Base-by-base conservation (phyloP, 768 basidiomycete species). In the Rickenella mellea region DNA sequence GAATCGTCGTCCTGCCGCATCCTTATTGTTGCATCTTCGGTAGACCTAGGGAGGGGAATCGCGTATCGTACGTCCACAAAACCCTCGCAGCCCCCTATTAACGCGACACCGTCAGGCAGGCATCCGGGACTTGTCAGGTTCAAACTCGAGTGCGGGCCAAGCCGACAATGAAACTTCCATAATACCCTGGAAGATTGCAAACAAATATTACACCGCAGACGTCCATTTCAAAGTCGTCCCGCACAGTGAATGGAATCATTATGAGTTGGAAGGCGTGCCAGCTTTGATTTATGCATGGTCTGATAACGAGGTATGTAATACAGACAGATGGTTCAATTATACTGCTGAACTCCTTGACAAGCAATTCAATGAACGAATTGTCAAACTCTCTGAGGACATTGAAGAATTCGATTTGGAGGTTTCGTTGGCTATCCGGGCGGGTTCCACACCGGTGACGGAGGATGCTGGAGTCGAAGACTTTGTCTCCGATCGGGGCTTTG, bases 191-290 rank as follows among this genome's bases (percentile, higher is more conserved):
- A 82, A 74, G 30, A 83, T 89, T 47, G 60, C 62, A 40, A 89
- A 89, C 65, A 80, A 75, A 57, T 91, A 91, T 60, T 91, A 90
- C 62, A 74, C 74, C 11, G 88, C 87, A 1, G 66, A 72, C 45
- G 81, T 91, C 6, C 76, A 78, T 46, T 88, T 90, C 54, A 62
- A 75, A 26, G 63, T 69, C 9, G 69, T 70, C 42, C 62, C 69
- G 14, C 56, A 76, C 41, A 60, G 64, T 24, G 64, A 68, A 9
- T 65, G 74, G 45, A 58, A 57, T 24, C 59, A 67, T 14, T 55
- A 66, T 33, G 57, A 66, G 15, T 61, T 71, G 14, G 60, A 61
- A 27, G 61, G 64, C 35, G 69, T 77, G 5, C 85, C 87, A 17
- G 88, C 88, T 8, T 59, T 88, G 24, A 63, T 91, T 31, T 88